phyloP scores from a whole-genome alignment of 371 early-diverging fungal species.

The Coemansia sp. region DNA sequence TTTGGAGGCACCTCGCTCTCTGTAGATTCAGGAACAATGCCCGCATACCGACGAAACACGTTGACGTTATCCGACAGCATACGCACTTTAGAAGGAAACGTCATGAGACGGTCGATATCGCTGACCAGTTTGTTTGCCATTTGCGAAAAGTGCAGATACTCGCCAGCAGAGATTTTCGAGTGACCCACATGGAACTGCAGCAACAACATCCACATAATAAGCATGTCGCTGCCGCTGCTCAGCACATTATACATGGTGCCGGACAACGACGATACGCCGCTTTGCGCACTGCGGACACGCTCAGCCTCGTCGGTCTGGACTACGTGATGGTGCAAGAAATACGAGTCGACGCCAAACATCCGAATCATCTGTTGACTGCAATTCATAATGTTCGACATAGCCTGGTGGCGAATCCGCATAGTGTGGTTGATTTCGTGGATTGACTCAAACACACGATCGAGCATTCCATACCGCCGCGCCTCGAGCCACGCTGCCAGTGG shows the following conservation, averaged over 20 bases:
- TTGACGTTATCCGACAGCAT: slow-evolving; percentile 31
- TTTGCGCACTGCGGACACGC: slow-evolving; percentile 51
- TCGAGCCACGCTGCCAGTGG: slow-evolving; percentile 21
- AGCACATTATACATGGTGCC: slow-evolving; percentile 36
- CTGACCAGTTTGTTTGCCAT: slow-evolving; percentile 13
- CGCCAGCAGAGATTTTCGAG: slow-evolving; percentile 13
- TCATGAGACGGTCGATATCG: slow-evolving; percentile 47
- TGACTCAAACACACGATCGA: neutral
- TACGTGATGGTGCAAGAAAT: neutral
- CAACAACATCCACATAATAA: slow-evolving; percentile 12
- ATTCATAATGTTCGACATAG: neutral
- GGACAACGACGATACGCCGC: slow-evolving; percentile 56
- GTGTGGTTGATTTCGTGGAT: neutral
- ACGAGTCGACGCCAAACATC: slow-evolving; percentile 3
- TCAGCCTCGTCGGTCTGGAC: slow-evolving; percentile 56
- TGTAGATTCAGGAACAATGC: slow-evolving; percentile 48
- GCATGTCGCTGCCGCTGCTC: slow-evolving; percentile 44
- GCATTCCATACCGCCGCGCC: neutral
- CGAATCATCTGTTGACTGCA: slow-evolving; percentile 13
- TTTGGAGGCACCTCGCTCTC: slow-evolving; percentile 15
- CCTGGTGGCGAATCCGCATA: neutral
- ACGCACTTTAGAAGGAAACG: slow-evolving; percentile 12
- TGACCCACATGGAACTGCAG: slow-evolving; percentile 8
- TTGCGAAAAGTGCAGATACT: slow-evolving; percentile 11
- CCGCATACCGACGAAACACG: slow-evolving; percentile 62